Base-by-base conservation (phyloP, 805 yeast species). In the Wickerhamomyces rabaulensis region DNA sequence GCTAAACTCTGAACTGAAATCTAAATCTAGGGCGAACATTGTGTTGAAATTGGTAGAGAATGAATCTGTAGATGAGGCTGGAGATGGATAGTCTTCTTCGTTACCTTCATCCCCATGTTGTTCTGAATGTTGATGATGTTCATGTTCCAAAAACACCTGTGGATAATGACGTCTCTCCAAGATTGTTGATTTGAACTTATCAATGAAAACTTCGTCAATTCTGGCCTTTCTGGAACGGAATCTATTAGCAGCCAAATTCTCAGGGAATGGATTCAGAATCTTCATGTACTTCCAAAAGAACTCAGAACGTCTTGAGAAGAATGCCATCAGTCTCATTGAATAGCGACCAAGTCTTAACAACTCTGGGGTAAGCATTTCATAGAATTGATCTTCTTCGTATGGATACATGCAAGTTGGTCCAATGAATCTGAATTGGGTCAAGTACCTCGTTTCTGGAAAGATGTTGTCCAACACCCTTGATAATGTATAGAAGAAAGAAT, bases 391-490 rank as follows among this genome's bases (percentile, higher is more conserved):
- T 1, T 13, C 29, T 3, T 53, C 46, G 39, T 41, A 57, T 6
- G 64, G 62, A 29, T 54, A 57, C 9, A 52, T 7, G 2, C 46
- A 36, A 9, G 59, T 45, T 25, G 62, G 59, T 1, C 64, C 64
- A 49, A 57, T 54, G 46, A 57, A 60, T 41, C 62, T 47, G 26
- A 41, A 50, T 10, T 43, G 48, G 0, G 52, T 42, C 4, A 58
- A 19, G 37, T 51, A 60, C 42, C 61, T 46, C 0, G 51, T 15
- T 31, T 53, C 60, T 9, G 64, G 64, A 41, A 58, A 54, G 5
- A 56, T 33, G 29, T 56, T 58, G 39, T 60, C 64, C 27, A 60
- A 29, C 1, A 43, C 50, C 17, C 60, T 47, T 9, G 47, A 49
- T 3, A 53, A 6, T 8, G 49, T 35, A 38, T 52, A 52, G 33